Conservation (phyloP, 2,329 filamentous ascomycete genomes). For the Xylaria multiplex region DNA sequence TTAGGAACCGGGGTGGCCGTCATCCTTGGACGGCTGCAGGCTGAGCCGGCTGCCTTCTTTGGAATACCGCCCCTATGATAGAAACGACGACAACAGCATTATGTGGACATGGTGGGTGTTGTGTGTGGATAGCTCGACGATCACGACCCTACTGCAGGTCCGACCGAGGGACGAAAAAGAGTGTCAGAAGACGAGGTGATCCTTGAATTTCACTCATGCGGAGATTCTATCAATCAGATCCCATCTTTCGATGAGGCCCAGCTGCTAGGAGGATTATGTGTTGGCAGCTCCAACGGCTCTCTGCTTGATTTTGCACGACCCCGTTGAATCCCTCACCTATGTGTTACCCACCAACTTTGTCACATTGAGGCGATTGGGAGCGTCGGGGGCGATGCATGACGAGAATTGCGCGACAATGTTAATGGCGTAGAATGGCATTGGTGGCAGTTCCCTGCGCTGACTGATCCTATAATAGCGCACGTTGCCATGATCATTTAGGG, state of each 20-base stretch:
- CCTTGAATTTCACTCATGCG: constrained; percentile 18
- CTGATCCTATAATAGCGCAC: constrained; percentile 20
- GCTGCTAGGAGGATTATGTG: background rate
- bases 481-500: background rate
- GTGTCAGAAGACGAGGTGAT: constrained; percentile 14
- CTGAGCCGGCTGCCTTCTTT: constrained; percentile 32
- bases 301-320: background rate
- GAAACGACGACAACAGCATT: background rate
- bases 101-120: constrained; percentile 25
- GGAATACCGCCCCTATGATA: constrained; percentile 22
- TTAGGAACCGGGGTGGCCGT: constrained; percentile 6
- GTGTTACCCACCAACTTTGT: constrained; percentile 5
- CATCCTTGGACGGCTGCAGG: constrained; percentile 18
- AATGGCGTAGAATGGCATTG: background rate
- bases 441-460: background rate
- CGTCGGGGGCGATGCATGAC: constrained; percentile 7
- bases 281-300: background rate
- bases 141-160: constrained; percentile 32
- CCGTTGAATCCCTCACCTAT: background rate
- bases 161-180: background rate
- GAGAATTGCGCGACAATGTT: constrained; percentile 1
- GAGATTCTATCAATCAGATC: constrained; percentile 11
- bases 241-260: background rate
- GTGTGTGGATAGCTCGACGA: constrained; percentile 29
- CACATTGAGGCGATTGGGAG: background rate